A percentile compares a stretch with the other conserved stretches of the same genome.
phyloP scores from a whole-genome alignment of 495 filamentous ascomycete species.

The Podospora tetraspora region DNA sequence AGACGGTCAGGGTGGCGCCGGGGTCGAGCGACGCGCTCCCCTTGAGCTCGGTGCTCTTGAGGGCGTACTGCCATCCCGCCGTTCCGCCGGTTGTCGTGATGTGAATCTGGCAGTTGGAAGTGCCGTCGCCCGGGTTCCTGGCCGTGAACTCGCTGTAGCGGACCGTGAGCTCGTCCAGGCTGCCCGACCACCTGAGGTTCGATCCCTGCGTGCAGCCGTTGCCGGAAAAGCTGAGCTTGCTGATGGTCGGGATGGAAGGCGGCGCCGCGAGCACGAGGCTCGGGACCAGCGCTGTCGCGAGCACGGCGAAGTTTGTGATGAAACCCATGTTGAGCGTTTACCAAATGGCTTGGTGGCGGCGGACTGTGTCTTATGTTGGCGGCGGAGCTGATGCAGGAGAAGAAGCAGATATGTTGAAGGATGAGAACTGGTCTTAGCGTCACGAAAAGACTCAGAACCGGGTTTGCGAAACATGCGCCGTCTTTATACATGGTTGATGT shows the following conservation, averaged over 20 bases:
- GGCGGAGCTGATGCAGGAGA: not conserved
- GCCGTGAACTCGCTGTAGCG: constrained; percentile 33
- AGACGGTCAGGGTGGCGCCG: constrained; percentile 32
- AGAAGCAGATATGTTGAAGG: not conserved
- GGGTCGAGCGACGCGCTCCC: constrained; percentile 34
- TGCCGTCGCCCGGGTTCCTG: constrained; percentile 25
- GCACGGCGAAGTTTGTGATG: constrained; percentile 21
- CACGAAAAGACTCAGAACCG: not conserved
- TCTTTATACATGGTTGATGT: constrained; percentile 4
- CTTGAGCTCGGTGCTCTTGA: constrained; percentile 30
- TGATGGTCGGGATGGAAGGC: constrained; percentile 22
- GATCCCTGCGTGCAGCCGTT: constrained; percentile 30
- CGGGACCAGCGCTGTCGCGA: constrained; percentile 23
- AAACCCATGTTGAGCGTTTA: constrained; percentile 22
- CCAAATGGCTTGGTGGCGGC: not conserved
- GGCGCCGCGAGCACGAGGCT: constrained; percentile 15
- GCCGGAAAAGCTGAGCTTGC: constrained; percentile 35
- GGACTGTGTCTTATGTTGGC: not conserved
- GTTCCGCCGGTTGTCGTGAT: constrained; percentile 29
- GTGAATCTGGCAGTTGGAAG: constrained; percentile 40
- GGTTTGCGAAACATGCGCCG: constrained; percentile 1
- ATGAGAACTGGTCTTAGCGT: constrained; percentile 4
- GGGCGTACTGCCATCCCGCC: constrained; percentile 41
- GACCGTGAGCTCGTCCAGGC: constrained; percentile 33
- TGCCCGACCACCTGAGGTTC: constrained; percentile 30